Evolutionary conservation across 1,284 basidiomycete species (phyloP), one percentile per base, ranked within the genome.

Genomic region (Moesziomyces sp.): DNA sequence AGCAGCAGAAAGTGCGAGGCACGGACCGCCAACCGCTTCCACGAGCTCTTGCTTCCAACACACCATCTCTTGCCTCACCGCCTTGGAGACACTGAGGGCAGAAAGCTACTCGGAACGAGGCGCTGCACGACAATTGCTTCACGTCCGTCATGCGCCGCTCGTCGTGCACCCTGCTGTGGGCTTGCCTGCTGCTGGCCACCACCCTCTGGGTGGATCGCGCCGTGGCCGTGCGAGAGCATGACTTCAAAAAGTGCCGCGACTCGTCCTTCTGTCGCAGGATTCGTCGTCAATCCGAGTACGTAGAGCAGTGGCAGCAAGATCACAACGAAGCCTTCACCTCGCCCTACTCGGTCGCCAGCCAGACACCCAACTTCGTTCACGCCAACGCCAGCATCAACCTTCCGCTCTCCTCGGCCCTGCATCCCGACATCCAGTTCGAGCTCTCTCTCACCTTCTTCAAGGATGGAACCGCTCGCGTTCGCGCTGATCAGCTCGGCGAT

Each of bases 261-360:
- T 81, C 80, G n/a, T 79, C 78, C 50, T 76, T 84, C 55, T 84
- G 83, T 56, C 80, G 80, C 30, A 73, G 83, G 11, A 73, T 83
- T 26, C 72, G 83, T 40, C 60, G 77, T 6, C 75, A 80, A 30
- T 79, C 80, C 4, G 58, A 72, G 44, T 74, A 78, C 49, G 73
- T 75, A 42, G 76, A 78, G 35, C 48, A 62, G 52, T 68, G 73
- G 59, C 49, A 74, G 26, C 56, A 70, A 16, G 58, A 66, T 13
- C 52, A 69, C 45, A 59, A 57, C 3, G 1, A 59, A 18, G 44
- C 48, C 13, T 81, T 75, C 55, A 35, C 45, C 3, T 83, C 80
- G 21, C 80, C 81, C 8, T 83, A 82, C 66, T 71, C 57, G 14
- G 38, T 81, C 3, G 59, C 66, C 2, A 16, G n/a, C n/a, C 46